These are phyloP conservation scores for Solanum hybrid DNA, from an alignment of 305 asterid species.

Conservation along the genomic window DNA sequence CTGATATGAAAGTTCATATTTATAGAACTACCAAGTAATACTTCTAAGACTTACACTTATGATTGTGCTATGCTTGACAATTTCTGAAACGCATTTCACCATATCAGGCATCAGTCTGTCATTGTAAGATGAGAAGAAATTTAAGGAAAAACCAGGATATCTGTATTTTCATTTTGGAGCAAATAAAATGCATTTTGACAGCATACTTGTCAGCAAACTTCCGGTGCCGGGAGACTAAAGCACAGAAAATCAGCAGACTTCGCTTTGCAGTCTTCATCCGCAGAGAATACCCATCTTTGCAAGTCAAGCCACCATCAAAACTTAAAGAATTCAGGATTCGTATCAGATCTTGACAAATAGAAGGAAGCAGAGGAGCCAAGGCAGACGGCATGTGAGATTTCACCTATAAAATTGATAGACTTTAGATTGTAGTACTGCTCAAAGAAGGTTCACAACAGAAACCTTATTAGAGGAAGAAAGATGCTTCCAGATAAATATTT, in stretches of 20 bases:
- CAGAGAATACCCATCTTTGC: constrained; percentile 14
- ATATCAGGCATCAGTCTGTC: constrained; percentile 36
- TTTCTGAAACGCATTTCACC: constrained; percentile 13
- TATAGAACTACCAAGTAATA: neutral
- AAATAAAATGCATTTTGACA: constrained; percentile 7
- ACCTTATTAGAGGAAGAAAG: neutral
- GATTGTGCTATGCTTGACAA: constrained; percentile 25
- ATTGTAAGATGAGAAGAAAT: constrained; percentile 6
- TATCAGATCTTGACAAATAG: constrained; percentile 30
- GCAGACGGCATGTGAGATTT: constrained; percentile 42
- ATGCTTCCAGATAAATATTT: neutral
- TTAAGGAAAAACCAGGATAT: neutral
- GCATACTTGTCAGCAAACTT: constrained; percentile 36
- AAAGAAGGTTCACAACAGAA: neutral
- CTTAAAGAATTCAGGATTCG: constrained; percentile 24
- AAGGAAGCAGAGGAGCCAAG: constrained; percentile 31
- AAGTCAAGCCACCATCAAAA: constrained; percentile 18
- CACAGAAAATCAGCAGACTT: constrained; percentile 36
- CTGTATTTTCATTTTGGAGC: neutral
- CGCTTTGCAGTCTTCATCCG: constrained; percentile 34
- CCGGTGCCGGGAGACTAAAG: constrained; percentile 30
- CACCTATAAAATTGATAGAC: constrained; percentile 21
- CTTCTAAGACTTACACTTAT: constrained; percentile 23
- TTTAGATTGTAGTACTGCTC: neutral
- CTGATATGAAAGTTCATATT: neutral